Evolutionary conservation across 495 filamentous ascomycete genomes (phyloP), one percentile per base, ranked within the genome.

Genomic region (Penicillium fimorum): DNA sequence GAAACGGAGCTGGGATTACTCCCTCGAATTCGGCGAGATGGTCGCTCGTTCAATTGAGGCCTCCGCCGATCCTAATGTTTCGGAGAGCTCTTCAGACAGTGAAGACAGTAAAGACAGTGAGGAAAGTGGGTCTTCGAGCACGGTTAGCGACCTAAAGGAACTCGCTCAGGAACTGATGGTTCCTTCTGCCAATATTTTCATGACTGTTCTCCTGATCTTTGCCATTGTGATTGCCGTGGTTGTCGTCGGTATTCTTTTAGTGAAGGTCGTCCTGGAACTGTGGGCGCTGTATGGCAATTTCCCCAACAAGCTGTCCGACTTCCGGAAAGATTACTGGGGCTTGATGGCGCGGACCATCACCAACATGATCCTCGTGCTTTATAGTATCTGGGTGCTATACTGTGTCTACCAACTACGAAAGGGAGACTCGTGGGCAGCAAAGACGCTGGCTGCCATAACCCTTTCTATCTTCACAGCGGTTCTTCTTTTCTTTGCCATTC

Each of bases 311-410:
- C 81, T 97, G 24, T 77, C 84, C 29, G 83, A 85, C 25, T 97
- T 97, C 82, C 89, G 94, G 50, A 92, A 95, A 70, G 88, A 93
- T 60, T 98, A 98, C 73, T 97, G 94, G 94, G 88, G 89, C 53
- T 79, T 92, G 10, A 82, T 98, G 67, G 88, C 84, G 37, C 87
- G 91, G 38, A 90, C 92, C 24, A 89, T 98, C 67, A 94, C 91
- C 57, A 88, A 90, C 61, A 77, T 98, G 79, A 92, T 98, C 60
- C 82, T 98, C 47, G 75, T 97, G 25, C 81, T 98, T 2, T 98
- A 98, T 71, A 91, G 93, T 44, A 82, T 96, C 42, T 98, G 94
- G 94, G 89, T 91, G 6, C 76, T 98, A 24, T 98, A 96, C 68
- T 97, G 94, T 70, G 81, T 98, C 56, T 97, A 92, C 72, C 93